A percentile compares a stretch with the other conserved stretches of the same genome.
Conservation (phyloP, 2,329 filamentous ascomycete species). For the Claviceps quebecensis region DNA sequence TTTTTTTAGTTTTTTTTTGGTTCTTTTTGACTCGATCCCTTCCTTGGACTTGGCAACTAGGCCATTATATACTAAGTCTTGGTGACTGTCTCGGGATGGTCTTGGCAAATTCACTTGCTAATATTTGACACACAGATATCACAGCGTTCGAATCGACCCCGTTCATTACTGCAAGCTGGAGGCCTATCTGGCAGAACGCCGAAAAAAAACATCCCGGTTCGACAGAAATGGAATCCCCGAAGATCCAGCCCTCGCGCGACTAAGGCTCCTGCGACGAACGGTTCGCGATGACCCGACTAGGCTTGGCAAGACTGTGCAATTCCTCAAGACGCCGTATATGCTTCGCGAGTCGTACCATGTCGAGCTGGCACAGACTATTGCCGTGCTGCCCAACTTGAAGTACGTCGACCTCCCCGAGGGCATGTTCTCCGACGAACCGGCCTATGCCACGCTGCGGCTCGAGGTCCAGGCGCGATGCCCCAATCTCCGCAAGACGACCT, state of each 20-base stretch:
- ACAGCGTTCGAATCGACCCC: constrained; percentile 80
- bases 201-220: constrained; percentile 60
- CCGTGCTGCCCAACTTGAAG: constrained; percentile 68
- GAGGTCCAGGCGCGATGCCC: constrained; percentile 75
- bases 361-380: constrained; percentile 73
- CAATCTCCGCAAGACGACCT: constrained; percentile 80
- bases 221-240: constrained; percentile 67
- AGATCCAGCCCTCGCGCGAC: constrained; percentile 61
- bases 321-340: constrained; percentile 89
- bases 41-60: neutral
- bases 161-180: constrained; percentile 92
- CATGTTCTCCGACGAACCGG: constrained; percentile 66
- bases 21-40: neutral
- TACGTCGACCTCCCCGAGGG: constrained; percentile 88
- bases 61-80: neutral
- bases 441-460: constrained; percentile 61
- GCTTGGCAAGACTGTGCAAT: constrained; percentile 57
- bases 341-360: constrained; percentile 74
- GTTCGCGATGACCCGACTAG: constrained; percentile 61
- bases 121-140: constrained; percentile 43
- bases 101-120: neutral
- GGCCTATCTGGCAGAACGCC: constrained; percentile 62
- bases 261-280: constrained; percentile 68
- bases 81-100: neutral
- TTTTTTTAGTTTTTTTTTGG: neutral